Conservation (phyloP, 371 early-diverging fungal species). For the Mortierella sp. region DNA sequence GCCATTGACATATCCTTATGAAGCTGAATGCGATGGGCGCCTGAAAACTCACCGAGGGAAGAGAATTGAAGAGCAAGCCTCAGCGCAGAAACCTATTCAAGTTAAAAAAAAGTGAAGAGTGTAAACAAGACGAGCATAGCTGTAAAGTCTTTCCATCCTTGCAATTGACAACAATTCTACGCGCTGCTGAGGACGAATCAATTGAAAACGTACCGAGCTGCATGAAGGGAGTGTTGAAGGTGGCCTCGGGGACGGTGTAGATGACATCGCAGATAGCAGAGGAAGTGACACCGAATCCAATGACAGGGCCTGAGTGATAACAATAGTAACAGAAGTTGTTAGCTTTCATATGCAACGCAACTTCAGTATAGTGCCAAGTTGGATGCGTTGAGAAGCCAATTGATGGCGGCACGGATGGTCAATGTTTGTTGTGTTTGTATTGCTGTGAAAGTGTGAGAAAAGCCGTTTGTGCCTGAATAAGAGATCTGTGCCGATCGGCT, state of each 20-base stretch:
- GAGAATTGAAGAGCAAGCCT: conserved; percentile 73
- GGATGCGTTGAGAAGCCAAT: not conserved
- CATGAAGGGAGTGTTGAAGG: conserved; percentile 80
- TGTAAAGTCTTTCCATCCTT: not conserved
- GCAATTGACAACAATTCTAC: not conserved
- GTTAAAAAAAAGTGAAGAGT: too few relatives aligned
- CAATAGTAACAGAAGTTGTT: not conserved
- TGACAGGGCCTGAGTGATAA: conserved; percentile 69
- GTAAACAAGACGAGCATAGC: not conserved
- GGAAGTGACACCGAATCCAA: conserved; percentile 80
- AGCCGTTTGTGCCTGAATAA: not conserved
- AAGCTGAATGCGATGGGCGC: not conserved
- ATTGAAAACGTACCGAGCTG: conserved; percentile 61
- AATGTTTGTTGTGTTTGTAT: not conserved
- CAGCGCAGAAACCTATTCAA: conserved; percentile 72
- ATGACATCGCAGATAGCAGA: conserved; percentile 80
- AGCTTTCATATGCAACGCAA: not conserved
- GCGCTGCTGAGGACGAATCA: not conserved
- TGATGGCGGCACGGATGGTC: not conserved
- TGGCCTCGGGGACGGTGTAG: conserved; percentile 72
- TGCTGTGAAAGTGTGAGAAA: not conserved
- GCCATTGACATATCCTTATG: not conserved
- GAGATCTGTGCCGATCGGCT: not conserved
- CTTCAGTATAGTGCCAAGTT: too few relatives aligned
- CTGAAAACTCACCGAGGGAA: conserved; percentile 65